phyloP scores from a whole-genome alignment of 345 rosid species.

The Eutrema japonicum region DNA sequence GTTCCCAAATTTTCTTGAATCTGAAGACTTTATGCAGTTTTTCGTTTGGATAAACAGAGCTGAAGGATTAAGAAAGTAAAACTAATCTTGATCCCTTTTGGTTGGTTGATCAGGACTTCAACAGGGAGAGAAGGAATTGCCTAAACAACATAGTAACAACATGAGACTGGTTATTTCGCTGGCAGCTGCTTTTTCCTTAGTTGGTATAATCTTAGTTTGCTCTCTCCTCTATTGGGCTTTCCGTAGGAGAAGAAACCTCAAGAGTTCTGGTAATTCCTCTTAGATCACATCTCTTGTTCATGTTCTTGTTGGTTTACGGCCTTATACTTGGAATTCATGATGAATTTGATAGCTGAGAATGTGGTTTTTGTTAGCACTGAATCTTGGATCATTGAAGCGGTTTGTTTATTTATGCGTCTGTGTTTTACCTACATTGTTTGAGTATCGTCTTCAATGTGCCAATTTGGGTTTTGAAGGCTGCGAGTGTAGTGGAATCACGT shows the following conservation, averaged over 20 bases:
- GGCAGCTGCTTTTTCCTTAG: slow-evolving; percentile 59
- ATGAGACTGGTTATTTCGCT: slow-evolving; percentile 57
- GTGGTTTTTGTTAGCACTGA: background rate
- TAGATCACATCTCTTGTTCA: slow-evolving; percentile 5
- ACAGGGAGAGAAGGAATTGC: slow-evolving; percentile 46
- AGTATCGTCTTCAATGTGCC: slow-evolving; percentile 20
- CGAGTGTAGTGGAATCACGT: slow-evolving; percentile 58
- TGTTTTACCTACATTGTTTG: slow-evolving; percentile 12
- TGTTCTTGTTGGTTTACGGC: slow-evolving; percentile 21
- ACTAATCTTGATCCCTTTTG: slow-evolving; percentile 24
- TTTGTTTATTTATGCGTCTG: background rate
- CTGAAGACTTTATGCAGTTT: slow-evolving; percentile 14
- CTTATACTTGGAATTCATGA: background rate
- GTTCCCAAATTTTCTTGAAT: slow-evolving; percentile 23
- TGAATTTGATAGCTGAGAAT: slow-evolving; percentile 14
- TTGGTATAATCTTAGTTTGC: slow-evolving; percentile 50
- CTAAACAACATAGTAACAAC: slow-evolving; percentile 48
- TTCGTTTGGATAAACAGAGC: background rate
- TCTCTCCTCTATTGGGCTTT: slow-evolving; percentile 59
- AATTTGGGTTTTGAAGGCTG: slow-evolving; percentile 48
- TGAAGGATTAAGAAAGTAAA: slow-evolving; percentile 7
- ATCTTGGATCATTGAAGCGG: background rate
- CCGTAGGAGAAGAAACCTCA: slow-evolving; percentile 49
- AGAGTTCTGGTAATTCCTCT: slow-evolving; percentile 56
- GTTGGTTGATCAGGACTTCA: slow-evolving; percentile 52